Evolutionary conservation across 2,329 filamentous ascomycete species (phyloP).

Genomic region (Elsinoe necatrix): DNA sequence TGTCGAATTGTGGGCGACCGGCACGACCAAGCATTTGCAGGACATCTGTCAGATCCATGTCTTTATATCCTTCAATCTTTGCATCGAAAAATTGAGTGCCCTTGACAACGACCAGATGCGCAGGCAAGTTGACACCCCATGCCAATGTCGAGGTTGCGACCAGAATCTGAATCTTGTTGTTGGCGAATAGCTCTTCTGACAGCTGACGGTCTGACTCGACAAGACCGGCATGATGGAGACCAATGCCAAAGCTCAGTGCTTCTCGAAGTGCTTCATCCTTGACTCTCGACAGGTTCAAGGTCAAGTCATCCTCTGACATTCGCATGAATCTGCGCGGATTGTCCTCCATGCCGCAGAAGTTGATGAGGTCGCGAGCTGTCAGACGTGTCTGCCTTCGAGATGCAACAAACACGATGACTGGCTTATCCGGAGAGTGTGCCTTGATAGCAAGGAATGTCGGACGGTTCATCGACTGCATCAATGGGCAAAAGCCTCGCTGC

Average conservation of each 20-base stretch:
- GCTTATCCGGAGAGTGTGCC: slow-evolving; percentile 89
- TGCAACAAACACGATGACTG: slow-evolving; percentile 96
- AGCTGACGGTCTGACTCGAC: slow-evolving; percentile 89
- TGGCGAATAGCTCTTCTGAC: slow-evolving; percentile 86
- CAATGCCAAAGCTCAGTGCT: slow-evolving; percentile 94
- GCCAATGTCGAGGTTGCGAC: slow-evolving; percentile 93
- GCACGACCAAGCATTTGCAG: slow-evolving; percentile 96
- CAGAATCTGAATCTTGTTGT: slow-evolving; percentile 96
- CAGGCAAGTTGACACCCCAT: slow-evolving; percentile 96
- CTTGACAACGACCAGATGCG: slow-evolving; percentile 94
- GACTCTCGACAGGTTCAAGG: slow-evolving; percentile 76
- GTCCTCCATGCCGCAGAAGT: slow-evolving; percentile 96
- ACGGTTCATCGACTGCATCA: slow-evolving; percentile 99
- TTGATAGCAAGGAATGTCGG: slow-evolving; percentile 96
- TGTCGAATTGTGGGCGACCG: slow-evolving; percentile 92
- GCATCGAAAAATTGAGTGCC: slow-evolving; percentile 97
- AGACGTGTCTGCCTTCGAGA: slow-evolving; percentile 90
- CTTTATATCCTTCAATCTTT: slow-evolving; percentile 93
- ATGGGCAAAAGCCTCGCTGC: slow-evolving; percentile 84
- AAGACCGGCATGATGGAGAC: slow-evolving; percentile 90
- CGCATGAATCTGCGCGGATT: slow-evolving; percentile 86
- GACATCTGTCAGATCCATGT: slow-evolving; percentile 98
- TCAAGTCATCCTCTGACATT: slow-evolving; percentile 91
- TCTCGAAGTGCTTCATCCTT: slow-evolving; percentile 91
- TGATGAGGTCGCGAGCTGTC: slow-evolving; percentile 93